Percentiles rank a stretch among this genome's conserved stretches.
These are phyloP conservation scores for Aspergillus vadensis DNA, from an alignment of 2,329 filamentous ascomycete genomes.

Conservation along the genomic window DNA sequence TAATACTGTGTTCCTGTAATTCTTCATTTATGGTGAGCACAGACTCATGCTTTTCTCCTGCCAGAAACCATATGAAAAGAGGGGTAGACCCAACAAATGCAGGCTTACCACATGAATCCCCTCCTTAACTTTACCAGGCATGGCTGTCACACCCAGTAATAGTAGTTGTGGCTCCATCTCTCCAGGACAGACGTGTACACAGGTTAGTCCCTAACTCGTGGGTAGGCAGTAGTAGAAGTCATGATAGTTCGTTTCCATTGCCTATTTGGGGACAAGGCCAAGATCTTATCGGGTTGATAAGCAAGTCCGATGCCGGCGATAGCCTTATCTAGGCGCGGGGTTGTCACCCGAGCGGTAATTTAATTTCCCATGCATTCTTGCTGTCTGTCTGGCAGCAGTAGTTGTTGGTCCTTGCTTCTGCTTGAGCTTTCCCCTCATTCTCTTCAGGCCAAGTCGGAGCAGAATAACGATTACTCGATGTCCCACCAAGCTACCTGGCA, in stretches of 20 bases:
- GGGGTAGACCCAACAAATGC: too few relatives aligned
- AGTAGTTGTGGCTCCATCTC: too few relatives aligned
- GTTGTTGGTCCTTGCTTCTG: not conserved
- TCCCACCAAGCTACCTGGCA: not conserved
- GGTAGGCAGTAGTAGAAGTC: too few relatives aligned
- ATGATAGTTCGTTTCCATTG: not conserved
- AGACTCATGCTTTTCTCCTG: too few relatives aligned
- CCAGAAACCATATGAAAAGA: too few relatives aligned
- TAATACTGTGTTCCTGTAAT: too few relatives aligned
- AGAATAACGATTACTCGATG: not conserved
- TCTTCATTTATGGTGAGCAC: too few relatives aligned
- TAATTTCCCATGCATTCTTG: not conserved
- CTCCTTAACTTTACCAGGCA: too few relatives aligned
- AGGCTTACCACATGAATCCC: too few relatives aligned
- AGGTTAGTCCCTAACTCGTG: too few relatives aligned
- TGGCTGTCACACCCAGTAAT: too few relatives aligned
- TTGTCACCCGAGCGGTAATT: constrained; percentile 8
- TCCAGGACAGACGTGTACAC: too few relatives aligned
- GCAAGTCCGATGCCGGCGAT: constrained; percentile 36
- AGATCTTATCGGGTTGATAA: constrained; percentile 8
- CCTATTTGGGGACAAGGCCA: not conserved
- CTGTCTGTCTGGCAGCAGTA: not conserved
- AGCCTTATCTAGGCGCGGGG: constrained; percentile 39
- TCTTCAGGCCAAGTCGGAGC: not conserved
- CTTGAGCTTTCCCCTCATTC: not conserved